A percentile compares a stretch with the other conserved stretches of the same genome.
Evolutionary conservation across 2,329 filamentous ascomycete genomes (phyloP).

Genomic region (Leptographium galeiforme): DNA sequence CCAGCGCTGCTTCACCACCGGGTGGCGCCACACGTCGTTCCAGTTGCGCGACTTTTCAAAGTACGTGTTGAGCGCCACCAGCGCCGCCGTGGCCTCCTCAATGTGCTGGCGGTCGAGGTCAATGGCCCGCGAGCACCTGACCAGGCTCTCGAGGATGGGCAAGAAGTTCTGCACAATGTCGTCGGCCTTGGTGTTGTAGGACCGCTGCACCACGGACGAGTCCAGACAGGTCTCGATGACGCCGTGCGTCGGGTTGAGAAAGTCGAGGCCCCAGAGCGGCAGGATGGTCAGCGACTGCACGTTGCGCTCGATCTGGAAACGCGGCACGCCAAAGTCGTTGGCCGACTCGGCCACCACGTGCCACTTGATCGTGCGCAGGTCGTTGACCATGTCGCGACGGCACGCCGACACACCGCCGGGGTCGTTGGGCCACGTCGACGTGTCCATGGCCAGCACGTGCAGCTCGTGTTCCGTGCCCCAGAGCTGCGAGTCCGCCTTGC

Average conservation of each 20-base stretch:
- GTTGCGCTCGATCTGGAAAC: conserved; percentile 41
- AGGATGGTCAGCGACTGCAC: conserved; percentile 39
- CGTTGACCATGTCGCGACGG: conserved; percentile 40
- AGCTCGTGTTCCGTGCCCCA: conserved; percentile 28
- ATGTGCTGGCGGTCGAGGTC: conserved; percentile 26
- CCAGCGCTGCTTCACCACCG: conserved; percentile 29
- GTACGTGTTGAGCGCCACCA: conserved; percentile 33
- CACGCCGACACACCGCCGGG: conserved; percentile 42
- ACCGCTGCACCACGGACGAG: conserved; percentile 29
- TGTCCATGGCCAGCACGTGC: conserved; percentile 32
- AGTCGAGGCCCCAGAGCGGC: conserved; percentile 40
- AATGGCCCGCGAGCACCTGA: conserved; percentile 30
- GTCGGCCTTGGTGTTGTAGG: conserved; percentile 19
- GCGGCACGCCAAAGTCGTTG: conserved; percentile 40
- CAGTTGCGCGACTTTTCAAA: conserved; percentile 26
- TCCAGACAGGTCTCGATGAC: conserved; percentile 40
- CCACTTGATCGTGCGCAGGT: conserved; percentile 37
- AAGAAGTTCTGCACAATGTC: conserved; percentile 32
- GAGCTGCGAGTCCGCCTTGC: conserved; percentile 19
- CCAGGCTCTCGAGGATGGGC: conserved; percentile 28
- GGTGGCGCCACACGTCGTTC: conserved; percentile 33
- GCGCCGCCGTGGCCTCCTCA: conserved; percentile 27
- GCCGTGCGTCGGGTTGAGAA: conserved; percentile 36
- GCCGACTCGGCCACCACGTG: conserved; percentile 41
- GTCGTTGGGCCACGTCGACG: conserved; percentile 35